Evolutionary conservation across 805 yeast species (phyloP).

Genomic region (Candida silvatica): DNA sequence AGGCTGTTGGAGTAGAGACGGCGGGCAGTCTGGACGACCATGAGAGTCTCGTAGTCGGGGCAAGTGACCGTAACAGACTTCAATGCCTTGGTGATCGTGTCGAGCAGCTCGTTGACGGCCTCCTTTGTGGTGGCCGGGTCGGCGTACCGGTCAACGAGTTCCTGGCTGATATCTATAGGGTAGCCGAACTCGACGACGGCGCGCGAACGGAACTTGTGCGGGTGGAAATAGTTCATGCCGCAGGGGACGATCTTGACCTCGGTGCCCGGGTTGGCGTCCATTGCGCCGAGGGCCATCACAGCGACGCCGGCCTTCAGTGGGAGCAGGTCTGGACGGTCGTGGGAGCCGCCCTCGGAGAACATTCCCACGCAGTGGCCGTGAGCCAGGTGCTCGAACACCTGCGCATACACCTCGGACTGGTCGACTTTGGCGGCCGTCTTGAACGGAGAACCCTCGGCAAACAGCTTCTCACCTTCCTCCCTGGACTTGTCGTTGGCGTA

Average conservation of each 20-base stretch:
- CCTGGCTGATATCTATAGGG: constrained; percentile 61
- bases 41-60: constrained; percentile 81
- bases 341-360: constrained; percentile 98
- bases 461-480: constrained; percentile 29
- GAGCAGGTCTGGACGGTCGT: constrained; percentile 82
- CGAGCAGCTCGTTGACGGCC: constrained; percentile 66
- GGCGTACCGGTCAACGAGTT: constrained; percentile 56
- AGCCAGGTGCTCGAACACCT: constrained; percentile 77
- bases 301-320: constrained; percentile 98
- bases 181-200: constrained; percentile 93
- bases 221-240: constrained; percentile 95
- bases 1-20: constrained; percentile 76
- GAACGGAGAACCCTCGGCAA: constrained; percentile 46
- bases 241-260: constrained; percentile 89
- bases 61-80: constrained; percentile 83
- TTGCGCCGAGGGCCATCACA: constrained; percentile 94
- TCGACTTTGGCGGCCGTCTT: constrained; percentile 78
- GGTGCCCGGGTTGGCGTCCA: constrained; percentile 66
- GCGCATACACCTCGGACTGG: constrained; percentile 74
- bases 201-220: constrained; percentile 90
- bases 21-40: constrained; percentile 87
- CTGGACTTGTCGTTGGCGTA: constrained; percentile 28
- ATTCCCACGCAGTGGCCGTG: constrained; percentile 82
- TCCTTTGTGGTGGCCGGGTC: constrained; percentile 53
- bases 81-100: constrained; percentile 61